Evolutionary conservation across 2,329 filamentous ascomycete species (phyloP).

Genomic region (Tolypocladium endophyticum): DNA sequence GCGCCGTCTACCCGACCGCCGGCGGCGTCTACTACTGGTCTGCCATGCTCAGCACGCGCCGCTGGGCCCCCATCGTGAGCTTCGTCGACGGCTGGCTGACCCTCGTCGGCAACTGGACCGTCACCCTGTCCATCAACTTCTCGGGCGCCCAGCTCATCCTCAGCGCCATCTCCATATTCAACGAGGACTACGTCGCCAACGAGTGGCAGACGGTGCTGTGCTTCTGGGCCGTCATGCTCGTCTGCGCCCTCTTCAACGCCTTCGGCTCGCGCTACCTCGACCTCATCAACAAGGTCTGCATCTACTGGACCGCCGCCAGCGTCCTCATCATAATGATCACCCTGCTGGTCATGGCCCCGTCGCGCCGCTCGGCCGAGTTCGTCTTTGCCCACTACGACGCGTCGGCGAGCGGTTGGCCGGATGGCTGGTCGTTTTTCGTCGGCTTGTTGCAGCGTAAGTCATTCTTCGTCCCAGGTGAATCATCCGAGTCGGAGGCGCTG

Average conservation of each 20-base stretch:
- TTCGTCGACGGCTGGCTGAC: constrained; percentile 69
- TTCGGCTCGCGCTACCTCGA: constrained; percentile 51
- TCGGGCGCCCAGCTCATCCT: constrained; percentile 60
- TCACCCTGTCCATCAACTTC: constrained; percentile 62
- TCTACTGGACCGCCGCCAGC: constrained; percentile 61
- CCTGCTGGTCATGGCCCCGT: constrained; percentile 54
- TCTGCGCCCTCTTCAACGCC: constrained; percentile 57
- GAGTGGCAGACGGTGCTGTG: constrained; percentile 67
- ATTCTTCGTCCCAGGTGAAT: not conserved
- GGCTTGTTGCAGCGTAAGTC: constrained; percentile 37
- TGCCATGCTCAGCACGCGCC: constrained; percentile 50
- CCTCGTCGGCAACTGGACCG: constrained; percentile 59
- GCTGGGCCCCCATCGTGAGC: constrained; percentile 52
- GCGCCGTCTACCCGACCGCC: constrained; percentile 52
- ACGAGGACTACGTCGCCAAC: constrained; percentile 47
- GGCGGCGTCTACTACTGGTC: constrained; percentile 67
- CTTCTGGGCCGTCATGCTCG: constrained; percentile 55
- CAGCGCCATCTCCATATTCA: constrained; percentile 55
- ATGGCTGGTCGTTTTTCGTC: constrained; percentile 49
- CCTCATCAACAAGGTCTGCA: constrained; percentile 58
- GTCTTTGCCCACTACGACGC: constrained; percentile 64
- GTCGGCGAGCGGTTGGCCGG: constrained; percentile 56
- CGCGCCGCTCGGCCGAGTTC: constrained; percentile 44
- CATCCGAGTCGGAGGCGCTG: not conserved
- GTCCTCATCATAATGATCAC: constrained; percentile 63